These are phyloP conservation scores for Orychophragmus violaceus DNA, from an alignment of 345 rosid species.

Conservation along the genomic window DNA sequence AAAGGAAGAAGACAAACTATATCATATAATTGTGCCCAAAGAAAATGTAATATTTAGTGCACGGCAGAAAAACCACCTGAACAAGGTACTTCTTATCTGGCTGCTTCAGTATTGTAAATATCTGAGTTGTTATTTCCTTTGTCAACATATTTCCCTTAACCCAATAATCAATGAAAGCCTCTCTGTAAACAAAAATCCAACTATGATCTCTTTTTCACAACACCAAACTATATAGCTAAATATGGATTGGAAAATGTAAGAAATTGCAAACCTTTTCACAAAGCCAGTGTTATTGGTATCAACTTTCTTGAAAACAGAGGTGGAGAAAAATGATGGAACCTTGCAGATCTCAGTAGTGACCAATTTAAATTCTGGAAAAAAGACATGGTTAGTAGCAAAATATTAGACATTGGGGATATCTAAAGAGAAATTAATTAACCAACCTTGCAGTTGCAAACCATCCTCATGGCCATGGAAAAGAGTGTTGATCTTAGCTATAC, in stretches of 20 bases:
- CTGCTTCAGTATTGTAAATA: conserved; percentile 68
- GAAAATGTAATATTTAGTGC: background rate
- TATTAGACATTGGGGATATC: background rate
- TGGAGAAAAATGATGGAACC: conserved; percentile 79
- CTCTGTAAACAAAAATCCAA: conserved; percentile 36
- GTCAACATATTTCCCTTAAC: conserved; percentile 69
- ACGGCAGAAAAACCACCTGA: conserved; percentile 46
- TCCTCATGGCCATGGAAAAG: conserved; percentile 56
- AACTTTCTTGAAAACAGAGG: conserved; percentile 66
- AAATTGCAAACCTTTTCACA: conserved; percentile 59
- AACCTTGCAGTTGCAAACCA: conserved; percentile 74
- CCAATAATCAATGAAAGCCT: conserved; percentile 82
- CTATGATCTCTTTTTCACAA: background rate
- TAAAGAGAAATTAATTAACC: conserved; percentile 9
- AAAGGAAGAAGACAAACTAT: background rate
- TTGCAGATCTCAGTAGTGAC: conserved; percentile 86
- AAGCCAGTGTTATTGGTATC: conserved; percentile 55
- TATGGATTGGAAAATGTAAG: background rate
- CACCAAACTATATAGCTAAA: background rate
- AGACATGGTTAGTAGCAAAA: background rate
- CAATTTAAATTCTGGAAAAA: conserved; percentile 51
- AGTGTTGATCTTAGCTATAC: conserved; percentile 51
- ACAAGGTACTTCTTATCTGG: conserved; percentile 63
- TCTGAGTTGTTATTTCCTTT: conserved; percentile 61
- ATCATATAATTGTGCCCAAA: background rate